These are phyloP conservation scores for Stemphylium vesicarium DNA, from an alignment of 2,329 filamentous ascomycete species.

Conservation along the genomic window DNA sequence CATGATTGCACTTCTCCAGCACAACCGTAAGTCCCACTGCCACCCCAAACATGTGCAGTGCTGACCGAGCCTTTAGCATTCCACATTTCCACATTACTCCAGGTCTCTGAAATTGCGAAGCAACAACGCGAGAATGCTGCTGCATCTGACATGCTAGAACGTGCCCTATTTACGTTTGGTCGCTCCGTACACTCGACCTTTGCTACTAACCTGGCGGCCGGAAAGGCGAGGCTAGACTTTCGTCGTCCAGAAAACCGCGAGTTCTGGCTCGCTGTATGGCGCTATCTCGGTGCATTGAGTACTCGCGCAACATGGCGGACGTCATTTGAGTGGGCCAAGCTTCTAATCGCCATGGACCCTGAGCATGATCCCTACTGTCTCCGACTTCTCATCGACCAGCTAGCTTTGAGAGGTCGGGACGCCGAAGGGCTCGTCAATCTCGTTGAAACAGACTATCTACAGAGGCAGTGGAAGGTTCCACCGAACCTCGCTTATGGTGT, in stretches of 20 bases:
- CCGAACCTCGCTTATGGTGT: conserved; percentile 78
- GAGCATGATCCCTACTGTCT: conserved; percentile 81
- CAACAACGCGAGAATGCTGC: conserved; percentile 88
- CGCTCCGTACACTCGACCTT: conserved; percentile 85
- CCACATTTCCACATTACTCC: conserved; percentile 90
- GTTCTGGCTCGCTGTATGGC: conserved; percentile 87
- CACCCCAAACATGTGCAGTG: background rate
- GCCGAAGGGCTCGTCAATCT: conserved; percentile 77
- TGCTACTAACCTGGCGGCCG: conserved; percentile 73
- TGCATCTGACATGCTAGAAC: conserved; percentile 84
- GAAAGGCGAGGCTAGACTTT: conserved; percentile 83
- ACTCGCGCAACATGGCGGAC: conserved; percentile 94
- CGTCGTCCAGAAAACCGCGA: conserved; percentile 85
- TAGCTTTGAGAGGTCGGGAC: conserved; percentile 82
- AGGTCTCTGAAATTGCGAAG: conserved; percentile 90
- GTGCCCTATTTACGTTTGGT: conserved; percentile 93
- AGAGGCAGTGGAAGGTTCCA: conserved; percentile 60
- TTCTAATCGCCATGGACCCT: conserved; percentile 77
- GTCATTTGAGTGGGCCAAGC: conserved; percentile 89
- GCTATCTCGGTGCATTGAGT: conserved; percentile 84
- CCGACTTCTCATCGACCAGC: conserved; percentile 78
- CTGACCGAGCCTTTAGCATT: conserved; percentile 64
- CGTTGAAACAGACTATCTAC: conserved; percentile 59
- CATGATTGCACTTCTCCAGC: conserved; percentile 76
- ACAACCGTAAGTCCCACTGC: conserved; percentile 59